phyloP scores from a whole-genome alignment of 768 basidiomycete genomes.

The Agrocybe chaxingu region DNA sequence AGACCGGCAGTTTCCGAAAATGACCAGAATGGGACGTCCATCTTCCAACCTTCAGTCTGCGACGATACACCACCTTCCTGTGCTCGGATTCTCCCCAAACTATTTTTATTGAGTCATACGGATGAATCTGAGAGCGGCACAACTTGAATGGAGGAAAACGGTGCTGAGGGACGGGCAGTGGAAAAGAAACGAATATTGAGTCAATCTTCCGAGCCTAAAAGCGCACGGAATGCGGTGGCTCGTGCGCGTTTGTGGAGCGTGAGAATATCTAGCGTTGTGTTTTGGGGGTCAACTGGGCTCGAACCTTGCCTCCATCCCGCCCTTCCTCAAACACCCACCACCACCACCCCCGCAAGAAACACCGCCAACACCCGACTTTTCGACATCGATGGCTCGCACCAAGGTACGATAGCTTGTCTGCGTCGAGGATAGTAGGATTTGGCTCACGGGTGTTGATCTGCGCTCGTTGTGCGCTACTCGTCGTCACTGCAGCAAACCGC shows the following conservation, averaged over 20 bases:
- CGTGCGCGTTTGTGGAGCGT: conserved; percentile 45
- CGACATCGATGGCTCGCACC: conserved; percentile 70
- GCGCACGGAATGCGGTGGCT: conserved; percentile 46
- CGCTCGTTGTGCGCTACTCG: conserved; percentile 29
- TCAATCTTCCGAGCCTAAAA: conserved; percentile 50
- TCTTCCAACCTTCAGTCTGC: conserved; percentile 6
- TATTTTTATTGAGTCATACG: conserved; percentile 12
- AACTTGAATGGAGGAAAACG: conserved; percentile 18
- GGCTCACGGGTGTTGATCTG: conserved; percentile 8
- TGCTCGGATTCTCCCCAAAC: conserved; percentile 10
- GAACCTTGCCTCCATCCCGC: conserved; percentile 31
- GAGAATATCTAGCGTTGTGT: conserved; percentile 40
- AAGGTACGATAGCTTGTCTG: conserved; percentile 49
- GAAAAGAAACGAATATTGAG: conserved; percentile 28
- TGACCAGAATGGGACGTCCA: conserved; percentile 11
- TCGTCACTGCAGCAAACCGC: conserved; percentile 82
- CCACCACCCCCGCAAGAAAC: conserved; percentile 26
- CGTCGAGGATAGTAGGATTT: conserved; percentile 15
- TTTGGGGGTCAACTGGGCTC: conserved; percentile 35
- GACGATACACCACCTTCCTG: conserved; percentile 10
- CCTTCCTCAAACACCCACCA: conserved; percentile 31
- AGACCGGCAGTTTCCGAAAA: conserved; percentile 19
- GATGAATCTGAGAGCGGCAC: conserved; percentile 1
- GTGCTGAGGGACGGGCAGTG: conserved; percentile 13
- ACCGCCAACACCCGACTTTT: conserved; percentile 19